Percentiles rank a stretch among this genome's conserved stretches.
These are phyloP conservation scores for Galerina sulciceps DNA, from an alignment of 768 basidiomycete species.

Conservation along the genomic window DNA sequence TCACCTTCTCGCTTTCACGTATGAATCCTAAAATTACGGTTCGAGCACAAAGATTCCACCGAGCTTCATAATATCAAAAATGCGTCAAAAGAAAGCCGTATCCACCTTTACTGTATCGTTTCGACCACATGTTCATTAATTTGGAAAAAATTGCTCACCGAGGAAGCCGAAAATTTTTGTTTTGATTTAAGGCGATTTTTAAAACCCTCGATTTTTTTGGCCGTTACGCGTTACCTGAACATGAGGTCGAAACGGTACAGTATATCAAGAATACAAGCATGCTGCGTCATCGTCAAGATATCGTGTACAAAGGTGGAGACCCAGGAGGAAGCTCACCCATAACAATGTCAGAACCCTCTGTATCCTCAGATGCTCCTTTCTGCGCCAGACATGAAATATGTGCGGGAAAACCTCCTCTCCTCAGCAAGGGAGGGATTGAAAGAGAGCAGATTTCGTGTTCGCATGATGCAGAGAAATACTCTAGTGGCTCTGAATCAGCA, in stretches of 20 bases:
- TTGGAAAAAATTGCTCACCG: too few species aligned
- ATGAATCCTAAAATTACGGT: constrained; percentile 85
- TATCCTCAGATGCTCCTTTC: constrained; percentile 58
- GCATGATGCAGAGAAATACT: constrained; percentile 82
- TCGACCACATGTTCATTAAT: too few species aligned
- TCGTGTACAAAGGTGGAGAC: too few species aligned
- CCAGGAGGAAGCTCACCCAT: constrained; percentile 71
- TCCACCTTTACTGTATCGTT: too few species aligned
- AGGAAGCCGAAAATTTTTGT: too few species aligned
- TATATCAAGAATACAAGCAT: constrained; percentile 72
- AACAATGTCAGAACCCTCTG: constrained; percentile 73
- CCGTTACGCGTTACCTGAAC: too few species aligned
- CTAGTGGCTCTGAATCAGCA: too few species aligned
- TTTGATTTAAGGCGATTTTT: too few species aligned
- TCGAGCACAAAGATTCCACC: constrained; percentile 80
- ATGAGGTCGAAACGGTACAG: too few species aligned
- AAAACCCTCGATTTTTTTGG: too few species aligned
- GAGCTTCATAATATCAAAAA: constrained; percentile 55
- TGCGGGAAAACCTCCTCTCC: constrained; percentile 67
- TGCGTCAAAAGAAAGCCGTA: constrained; percentile 74
- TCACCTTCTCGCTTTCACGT: constrained; percentile 77
- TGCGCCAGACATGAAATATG: constrained; percentile 75
- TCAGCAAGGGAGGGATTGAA: constrained; percentile 59
- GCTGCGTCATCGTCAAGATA: too few species aligned
- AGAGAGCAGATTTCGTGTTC: constrained; percentile 78